These are phyloP conservation scores for Cutaneotrichosporon mucoides DNA, from an alignment of 1,284 basidiomycete species.

Conservation along the genomic window DNA sequence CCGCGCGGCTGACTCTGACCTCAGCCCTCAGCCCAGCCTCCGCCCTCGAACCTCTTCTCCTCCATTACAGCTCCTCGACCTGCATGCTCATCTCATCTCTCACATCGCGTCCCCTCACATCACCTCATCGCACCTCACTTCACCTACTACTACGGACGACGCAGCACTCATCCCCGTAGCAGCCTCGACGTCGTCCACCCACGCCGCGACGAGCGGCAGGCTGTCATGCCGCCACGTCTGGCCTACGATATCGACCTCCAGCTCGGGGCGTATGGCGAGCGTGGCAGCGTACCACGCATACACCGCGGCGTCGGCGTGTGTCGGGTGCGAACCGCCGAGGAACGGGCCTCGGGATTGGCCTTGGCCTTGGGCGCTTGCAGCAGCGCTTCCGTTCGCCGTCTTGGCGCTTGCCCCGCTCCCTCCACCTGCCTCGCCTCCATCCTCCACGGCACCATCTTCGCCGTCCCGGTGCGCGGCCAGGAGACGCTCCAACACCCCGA, in stretches of 20 bases:
- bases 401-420: neutral
- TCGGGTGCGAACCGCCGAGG: conserved; percentile 13
- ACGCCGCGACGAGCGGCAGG: conserved; percentile 4
- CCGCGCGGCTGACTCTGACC: too few relatives aligned
- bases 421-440: too few relatives aligned
- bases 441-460: too few relatives aligned
- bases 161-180: neutral
- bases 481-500: too few relatives aligned
- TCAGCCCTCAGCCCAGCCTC: too few relatives aligned
- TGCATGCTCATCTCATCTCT: too few relatives aligned
- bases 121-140: too few relatives aligned
- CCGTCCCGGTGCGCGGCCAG: too few relatives aligned
- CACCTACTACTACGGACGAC: neutral
- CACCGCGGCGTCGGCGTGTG: conserved; percentile 16
- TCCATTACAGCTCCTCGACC: too few relatives aligned
- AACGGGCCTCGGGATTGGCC: conserved; percentile 3
- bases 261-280: neutral
- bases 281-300: conserved; percentile 13
- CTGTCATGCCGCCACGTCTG: conserved; percentile 10
- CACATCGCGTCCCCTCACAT: too few relatives aligned
- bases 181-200: neutral
- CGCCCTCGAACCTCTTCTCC: too few relatives aligned
- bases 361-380: conserved; percentile 3
- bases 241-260: conserved; percentile 2
- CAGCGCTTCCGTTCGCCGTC: conserved; percentile 1